These are phyloP conservation scores for Russula brevipes DNA, from an alignment of 768 basidiomycete genomes.

Conservation along the genomic window DNA sequence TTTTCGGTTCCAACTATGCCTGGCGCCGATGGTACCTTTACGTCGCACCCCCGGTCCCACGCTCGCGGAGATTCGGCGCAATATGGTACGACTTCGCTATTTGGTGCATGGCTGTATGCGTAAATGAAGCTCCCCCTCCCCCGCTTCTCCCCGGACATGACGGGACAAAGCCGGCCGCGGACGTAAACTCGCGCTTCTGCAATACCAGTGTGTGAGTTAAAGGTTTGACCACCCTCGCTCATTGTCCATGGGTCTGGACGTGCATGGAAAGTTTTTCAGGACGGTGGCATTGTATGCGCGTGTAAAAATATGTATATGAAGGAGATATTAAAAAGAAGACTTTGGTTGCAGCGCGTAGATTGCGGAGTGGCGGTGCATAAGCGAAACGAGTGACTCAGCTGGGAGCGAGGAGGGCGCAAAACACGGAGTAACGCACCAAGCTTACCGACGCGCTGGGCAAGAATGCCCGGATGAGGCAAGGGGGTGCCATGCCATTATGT, in stretches of 20 bases:
- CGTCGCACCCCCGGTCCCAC: neutral
- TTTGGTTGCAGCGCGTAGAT: too few relatives aligned
- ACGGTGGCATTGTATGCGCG: too few relatives aligned
- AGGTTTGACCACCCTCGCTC: neutral
- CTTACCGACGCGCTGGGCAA: conserved; percentile 2
- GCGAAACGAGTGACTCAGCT: neutral
- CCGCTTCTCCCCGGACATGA: conserved; percentile 9
- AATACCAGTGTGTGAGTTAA: neutral
- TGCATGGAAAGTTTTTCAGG: too few relatives aligned
- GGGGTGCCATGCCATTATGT: neutral
- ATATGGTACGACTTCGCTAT: neutral
- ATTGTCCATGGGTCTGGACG: neutral
- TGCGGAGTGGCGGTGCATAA: too few relatives aligned
- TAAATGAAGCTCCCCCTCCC: neutral
- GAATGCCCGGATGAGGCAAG: conserved; percentile 4
- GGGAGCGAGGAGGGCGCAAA: conserved; percentile 3
- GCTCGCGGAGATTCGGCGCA: conserved; percentile 18
- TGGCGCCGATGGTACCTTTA: conserved; percentile 14
- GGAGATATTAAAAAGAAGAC: too few relatives aligned
- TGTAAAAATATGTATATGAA: too few relatives aligned
- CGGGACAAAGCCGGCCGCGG: conserved; percentile 15
- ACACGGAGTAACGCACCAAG: neutral
- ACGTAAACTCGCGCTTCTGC: conserved; percentile 17
- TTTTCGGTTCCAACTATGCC: neutral
- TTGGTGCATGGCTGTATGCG: neutral